Conservation (phyloP, 1,139 yeast species). For the Yamadazyma dendronema region DNA sequence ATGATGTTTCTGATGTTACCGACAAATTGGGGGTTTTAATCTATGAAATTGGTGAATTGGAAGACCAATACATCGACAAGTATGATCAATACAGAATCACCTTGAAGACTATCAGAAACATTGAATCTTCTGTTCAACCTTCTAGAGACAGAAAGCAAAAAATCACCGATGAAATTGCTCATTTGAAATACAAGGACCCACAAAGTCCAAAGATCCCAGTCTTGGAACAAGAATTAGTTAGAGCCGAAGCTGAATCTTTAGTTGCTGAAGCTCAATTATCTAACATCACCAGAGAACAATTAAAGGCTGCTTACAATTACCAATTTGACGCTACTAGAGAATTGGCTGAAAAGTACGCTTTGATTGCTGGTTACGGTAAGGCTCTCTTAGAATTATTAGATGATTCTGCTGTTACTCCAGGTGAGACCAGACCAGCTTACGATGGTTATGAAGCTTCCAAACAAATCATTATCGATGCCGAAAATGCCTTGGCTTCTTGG, state of each 20-base stretch:
- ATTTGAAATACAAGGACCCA: slow-evolving; percentile 97
- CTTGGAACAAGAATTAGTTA: slow-evolving; percentile 95
- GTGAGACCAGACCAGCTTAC: slow-evolving; percentile 97
- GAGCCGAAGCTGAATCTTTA: slow-evolving; percentile 98
- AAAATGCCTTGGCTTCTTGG: slow-evolving; percentile 94
- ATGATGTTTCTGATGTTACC: slow-evolving; percentile 94
- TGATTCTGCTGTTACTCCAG: slow-evolving; percentile 97
- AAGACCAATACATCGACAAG: slow-evolving; percentile 96
- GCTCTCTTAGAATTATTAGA: slow-evolving; percentile 93
- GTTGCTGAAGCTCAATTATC: slow-evolving; percentile 99
- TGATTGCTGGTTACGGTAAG: slow-evolving; percentile 98
- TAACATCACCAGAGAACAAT: slow-evolving; percentile 95
- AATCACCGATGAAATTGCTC: slow-evolving; percentile 96
- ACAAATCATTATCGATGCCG: slow-evolving; percentile 97
- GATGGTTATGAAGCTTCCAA: slow-evolving; percentile 98
- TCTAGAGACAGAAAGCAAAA: slow-evolving; percentile 97
- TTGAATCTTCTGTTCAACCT: slow-evolving; percentile 97
- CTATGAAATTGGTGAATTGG: slow-evolving; percentile 96
- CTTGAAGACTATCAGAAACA: slow-evolving; percentile 90
- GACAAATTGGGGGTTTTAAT: slow-evolving; percentile 95
- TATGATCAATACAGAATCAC: slow-evolving; percentile 98
- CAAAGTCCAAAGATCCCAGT: slow-evolving; percentile 93
- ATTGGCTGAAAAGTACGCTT: slow-evolving; percentile 92
- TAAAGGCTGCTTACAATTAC: slow-evolving; percentile 95
- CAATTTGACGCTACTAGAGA: slow-evolving; percentile 96